A percentile compares a stretch with the other conserved stretches of the same genome.
phyloP scores from a whole-genome alignment of 495 filamentous ascomycete genomes.

The Hypoxylon lenormandii region DNA sequence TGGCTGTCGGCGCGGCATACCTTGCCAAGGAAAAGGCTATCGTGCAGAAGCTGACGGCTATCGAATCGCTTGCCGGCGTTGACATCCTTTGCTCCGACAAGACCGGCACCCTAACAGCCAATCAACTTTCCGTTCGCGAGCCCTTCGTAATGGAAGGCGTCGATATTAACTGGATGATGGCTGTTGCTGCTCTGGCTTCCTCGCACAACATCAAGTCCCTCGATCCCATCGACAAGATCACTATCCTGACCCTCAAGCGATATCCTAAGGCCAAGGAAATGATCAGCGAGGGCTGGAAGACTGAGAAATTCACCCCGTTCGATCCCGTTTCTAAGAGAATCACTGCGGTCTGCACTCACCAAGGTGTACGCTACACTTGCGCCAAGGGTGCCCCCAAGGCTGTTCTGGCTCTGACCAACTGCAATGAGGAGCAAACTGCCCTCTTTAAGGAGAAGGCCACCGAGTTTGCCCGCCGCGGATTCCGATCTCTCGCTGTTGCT shows the following conservation, averaged over 20 bases:
- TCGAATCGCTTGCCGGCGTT: conserved; percentile 94
- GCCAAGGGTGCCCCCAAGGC: conserved; percentile 89
- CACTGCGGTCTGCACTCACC: conserved; percentile 76
- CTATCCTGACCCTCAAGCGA: conserved; percentile 79
- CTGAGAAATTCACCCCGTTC: conserved; percentile 83
- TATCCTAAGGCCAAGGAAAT: conserved; percentile 80
- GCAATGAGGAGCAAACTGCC: conserved; percentile 75
- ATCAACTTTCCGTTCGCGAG: conserved; percentile 85
- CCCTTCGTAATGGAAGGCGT: conserved; percentile 83
- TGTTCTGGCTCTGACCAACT: conserved; percentile 77
- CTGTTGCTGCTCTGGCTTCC: conserved; percentile 86
- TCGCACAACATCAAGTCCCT: conserved; percentile 92
- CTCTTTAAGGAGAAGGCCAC: conserved; percentile 86
- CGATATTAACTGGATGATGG: conserved; percentile 82
- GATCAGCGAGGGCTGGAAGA: conserved; percentile 75
- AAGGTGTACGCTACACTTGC: conserved; percentile 81
- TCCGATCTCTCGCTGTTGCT: conserved; percentile 88
- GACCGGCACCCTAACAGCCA: conserved; percentile 91
- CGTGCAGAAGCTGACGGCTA: conserved; percentile 93
- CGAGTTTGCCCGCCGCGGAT: conserved; percentile 87
- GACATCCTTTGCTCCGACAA: conserved; percentile 98
- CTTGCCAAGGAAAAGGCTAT: conserved; percentile 94
- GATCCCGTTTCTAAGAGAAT: conserved; percentile 96
- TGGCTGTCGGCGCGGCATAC: conserved; percentile 94
- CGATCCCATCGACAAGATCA: conserved; percentile 91